These are phyloP conservation scores for Iris macrosiphon DNA, from an alignment of 106 monocot genomes.

Conservation along the genomic window DNA sequence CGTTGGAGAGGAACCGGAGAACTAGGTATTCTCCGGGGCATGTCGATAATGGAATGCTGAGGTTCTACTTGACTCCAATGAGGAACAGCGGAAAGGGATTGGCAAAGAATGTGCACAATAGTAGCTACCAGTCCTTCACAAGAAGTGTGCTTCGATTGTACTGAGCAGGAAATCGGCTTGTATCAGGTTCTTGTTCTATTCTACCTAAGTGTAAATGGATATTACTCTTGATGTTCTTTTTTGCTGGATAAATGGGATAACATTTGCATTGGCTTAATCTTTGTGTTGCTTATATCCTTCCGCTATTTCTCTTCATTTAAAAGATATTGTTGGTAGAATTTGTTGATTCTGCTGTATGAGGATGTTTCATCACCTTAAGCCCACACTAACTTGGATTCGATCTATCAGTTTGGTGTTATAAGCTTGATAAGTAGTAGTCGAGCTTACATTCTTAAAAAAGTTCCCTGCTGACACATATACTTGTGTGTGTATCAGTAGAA, in stretches of 20 bases:
- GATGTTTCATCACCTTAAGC: too few species aligned
- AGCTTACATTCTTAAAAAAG: too few species aligned
- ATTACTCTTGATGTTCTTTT: not conserved
- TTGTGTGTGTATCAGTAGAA: too few species aligned
- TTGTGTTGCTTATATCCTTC: too few species aligned
- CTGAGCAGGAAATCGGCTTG: slow-evolving; percentile 16
- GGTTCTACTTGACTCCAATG: slow-evolving; percentile 85
- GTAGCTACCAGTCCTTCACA: slow-evolving; percentile 38
- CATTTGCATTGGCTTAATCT: not conserved
- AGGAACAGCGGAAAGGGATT: slow-evolving; percentile 40
- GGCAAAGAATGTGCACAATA: slow-evolving; percentile 10
- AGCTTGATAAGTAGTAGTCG: too few species aligned
- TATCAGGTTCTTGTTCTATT: slow-evolving; percentile 21
- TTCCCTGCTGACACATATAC: too few species aligned
- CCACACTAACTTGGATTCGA: too few species aligned
- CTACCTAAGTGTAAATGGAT: slow-evolving; percentile 2
- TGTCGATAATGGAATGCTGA: slow-evolving; percentile 58
- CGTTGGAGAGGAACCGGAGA: slow-evolving; percentile 69
- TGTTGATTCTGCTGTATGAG: too few species aligned
- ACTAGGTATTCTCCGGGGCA: slow-evolving; percentile 59
- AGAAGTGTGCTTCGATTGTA: slow-evolving; percentile 66
- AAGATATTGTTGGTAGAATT: too few species aligned
- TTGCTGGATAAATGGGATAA: slow-evolving; percentile 2
- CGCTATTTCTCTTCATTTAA: too few species aligned
- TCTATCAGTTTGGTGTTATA: too few species aligned